A percentile compares a stretch with the other conserved stretches of the same genome.
phyloP scores from a whole-genome alignment of 2,329 filamentous ascomycete genomes.

The Penicillium sp. region DNA sequence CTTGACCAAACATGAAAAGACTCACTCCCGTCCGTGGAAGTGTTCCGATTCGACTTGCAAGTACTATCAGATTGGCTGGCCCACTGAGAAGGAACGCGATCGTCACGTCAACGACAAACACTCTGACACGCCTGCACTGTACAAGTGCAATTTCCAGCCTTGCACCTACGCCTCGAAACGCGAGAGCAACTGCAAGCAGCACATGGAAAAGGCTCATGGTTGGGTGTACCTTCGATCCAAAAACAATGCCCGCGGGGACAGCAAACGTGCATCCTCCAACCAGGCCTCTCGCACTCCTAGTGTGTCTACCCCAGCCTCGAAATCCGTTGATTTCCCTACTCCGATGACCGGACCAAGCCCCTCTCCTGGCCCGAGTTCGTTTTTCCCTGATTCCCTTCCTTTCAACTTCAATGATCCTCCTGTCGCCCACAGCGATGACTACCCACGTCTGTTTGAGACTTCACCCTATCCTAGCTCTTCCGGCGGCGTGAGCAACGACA shows the following conservation, averaged over 20 bases:
- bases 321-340: slow-evolving; percentile 58
- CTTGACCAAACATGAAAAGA: slow-evolving; percentile 97
- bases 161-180: slow-evolving; percentile 95
- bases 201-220: slow-evolving; percentile 96
- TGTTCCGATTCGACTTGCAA: slow-evolving; percentile 82
- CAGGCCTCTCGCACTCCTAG: slow-evolving; percentile 47
- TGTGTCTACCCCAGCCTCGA: slow-evolving; percentile 60
- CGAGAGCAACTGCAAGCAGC: slow-evolving; percentile 95
- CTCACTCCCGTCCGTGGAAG: slow-evolving; percentile 94
- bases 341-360: slow-evolving; percentile 31
- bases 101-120: slow-evolving; percentile 97
- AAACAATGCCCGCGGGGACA: slow-evolving; percentile 73
- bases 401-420: slow-evolving; percentile 33
- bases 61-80: slow-evolving; percentile 87
- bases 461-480: slow-evolving; percentile 17
- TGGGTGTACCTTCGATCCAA: slow-evolving; percentile 92
- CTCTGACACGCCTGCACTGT: slow-evolving; percentile 75
- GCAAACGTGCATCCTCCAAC: slow-evolving; percentile 43
- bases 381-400: slow-evolving; percentile 4
- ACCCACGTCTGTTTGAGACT: slow-evolving; percentile 26
- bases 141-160: slow-evolving; percentile 76
- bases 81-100: slow-evolving; percentile 96
- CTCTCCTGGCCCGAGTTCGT: slow-evolving; percentile 25
- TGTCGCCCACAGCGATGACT: slow-evolving; percentile 23
- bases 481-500: slow-evolving; percentile 19